Percentiles rank a stretch among this genome's conserved stretches.
phyloP scores from a whole-genome alignment of 2,329 filamentous ascomycete species.

The Mycosphaerella sp. region DNA sequence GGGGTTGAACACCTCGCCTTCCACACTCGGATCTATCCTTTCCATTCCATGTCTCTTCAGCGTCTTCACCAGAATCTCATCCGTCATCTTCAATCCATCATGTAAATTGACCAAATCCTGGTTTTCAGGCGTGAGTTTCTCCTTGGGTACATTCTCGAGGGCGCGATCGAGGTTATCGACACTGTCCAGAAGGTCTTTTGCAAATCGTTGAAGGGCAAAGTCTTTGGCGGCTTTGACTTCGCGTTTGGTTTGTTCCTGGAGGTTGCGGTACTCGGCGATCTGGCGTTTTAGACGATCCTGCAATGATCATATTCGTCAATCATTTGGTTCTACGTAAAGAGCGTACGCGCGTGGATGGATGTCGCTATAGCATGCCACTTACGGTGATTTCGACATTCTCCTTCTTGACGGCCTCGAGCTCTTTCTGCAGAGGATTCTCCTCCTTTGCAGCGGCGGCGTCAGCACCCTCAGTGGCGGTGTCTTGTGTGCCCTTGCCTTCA shows the following conservation, averaged over 20 bases:
- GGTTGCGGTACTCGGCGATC: constrained; percentile 94
- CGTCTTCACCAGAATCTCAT: constrained; percentile 77
- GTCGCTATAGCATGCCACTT: constrained; percentile 19
- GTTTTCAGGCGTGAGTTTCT: constrained; percentile 60
- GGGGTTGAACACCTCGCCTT: constrained; percentile 84
- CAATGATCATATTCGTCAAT: neutral
- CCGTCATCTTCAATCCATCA: constrained; percentile 92
- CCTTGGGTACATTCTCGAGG: constrained; percentile 67
- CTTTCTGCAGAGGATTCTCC: constrained; percentile 51
- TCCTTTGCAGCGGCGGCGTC: constrained; percentile 42
- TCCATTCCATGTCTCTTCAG: constrained; percentile 92
- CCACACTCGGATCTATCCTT: constrained; percentile 67
- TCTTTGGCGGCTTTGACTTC: constrained; percentile 82
- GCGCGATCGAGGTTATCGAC: constrained; percentile 98
- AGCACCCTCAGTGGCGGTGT: constrained; percentile 28
- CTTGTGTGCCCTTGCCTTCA: constrained; percentile 33
- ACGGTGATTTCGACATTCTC: constrained; percentile 84
- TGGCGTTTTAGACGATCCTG: constrained; percentile 93
- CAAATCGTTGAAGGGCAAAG: constrained; percentile 92
- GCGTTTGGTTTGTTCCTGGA: constrained; percentile 88
- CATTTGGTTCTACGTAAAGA: too few relatives aligned
- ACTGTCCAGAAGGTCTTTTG: constrained; percentile 87
- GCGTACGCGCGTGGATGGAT: too few relatives aligned
- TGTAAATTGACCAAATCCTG: constrained; percentile 75
- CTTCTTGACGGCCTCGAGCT: constrained; percentile 65